Percentiles rank a stretch among this genome's conserved stretches.
Conservation (phyloP, 176 grass and related monocot species). For the Neostapfia colusana region DNA sequence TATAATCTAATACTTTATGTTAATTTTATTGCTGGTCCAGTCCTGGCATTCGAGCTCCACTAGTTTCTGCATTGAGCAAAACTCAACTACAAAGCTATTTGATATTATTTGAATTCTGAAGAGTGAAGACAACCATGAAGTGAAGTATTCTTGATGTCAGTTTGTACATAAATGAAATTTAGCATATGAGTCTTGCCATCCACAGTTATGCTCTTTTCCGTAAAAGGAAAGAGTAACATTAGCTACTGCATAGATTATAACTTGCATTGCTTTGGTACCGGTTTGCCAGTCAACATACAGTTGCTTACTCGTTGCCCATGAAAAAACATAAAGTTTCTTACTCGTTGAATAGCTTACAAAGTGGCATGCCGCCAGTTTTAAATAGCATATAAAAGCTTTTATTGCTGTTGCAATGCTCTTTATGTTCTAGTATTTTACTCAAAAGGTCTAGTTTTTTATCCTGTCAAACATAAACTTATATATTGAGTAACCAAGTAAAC, state of each 20-base stretch:
- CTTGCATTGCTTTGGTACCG: neutral
- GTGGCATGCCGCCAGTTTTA: neutral
- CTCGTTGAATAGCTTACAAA: neutral
- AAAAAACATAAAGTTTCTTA: no score
- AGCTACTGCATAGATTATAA: constrained; percentile 9
- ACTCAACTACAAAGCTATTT: neutral
- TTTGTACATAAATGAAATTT: constrained; percentile 6
- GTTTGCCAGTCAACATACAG: neutral
- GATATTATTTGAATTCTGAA: neutral
- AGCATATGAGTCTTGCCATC: neutral
- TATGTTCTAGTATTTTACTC: constrained; percentile 6
- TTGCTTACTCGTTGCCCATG: neutral
- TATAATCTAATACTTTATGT: constrained; percentile 87
- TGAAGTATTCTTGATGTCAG: neutral
- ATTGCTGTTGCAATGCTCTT: neutral
- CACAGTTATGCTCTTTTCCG: neutral
- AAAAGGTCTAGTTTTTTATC: neutral
- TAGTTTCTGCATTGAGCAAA: constrained; percentile 53
- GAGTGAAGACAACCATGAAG: constrained; percentile 21
- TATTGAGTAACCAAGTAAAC: neutral
- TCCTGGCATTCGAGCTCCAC: constrained; percentile 87
- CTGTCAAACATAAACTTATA: constrained; percentile 1
- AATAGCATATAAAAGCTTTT: neutral
- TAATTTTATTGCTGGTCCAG: constrained; percentile 67
- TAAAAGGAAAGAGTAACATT: constrained; percentile 7